Evolutionary conservation across 768 basidiomycete species (phyloP), one percentile per base, ranked within the genome.

Genomic region (Kwoniella sp.): DNA sequence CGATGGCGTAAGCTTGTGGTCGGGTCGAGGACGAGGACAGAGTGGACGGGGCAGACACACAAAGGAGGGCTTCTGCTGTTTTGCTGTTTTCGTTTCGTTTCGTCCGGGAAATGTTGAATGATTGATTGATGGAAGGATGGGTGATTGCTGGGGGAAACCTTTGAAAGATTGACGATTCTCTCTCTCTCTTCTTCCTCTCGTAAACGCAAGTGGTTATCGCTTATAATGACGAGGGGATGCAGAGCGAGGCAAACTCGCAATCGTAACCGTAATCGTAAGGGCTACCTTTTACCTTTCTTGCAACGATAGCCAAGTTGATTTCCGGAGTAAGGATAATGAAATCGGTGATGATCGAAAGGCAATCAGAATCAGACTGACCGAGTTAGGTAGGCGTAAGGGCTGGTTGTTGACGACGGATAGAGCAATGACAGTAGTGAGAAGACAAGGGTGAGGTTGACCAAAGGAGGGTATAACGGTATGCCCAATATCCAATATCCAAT

Each of bases 41-140:
- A 44, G 40, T 44, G 40, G 40, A 44, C 40, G 40, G 40, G 40
- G 40, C 40, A 44, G 40, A 44, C 40, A 44, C 40, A 44, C 40
- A 44, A 44, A 44, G 40, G 40, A 44, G 40, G 40, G 40, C 40
- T 6, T 44, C 17, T 44, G 40, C 17, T n/a, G n/a, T 9, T 44
- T 10, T 44, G 40, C 17, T 44, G 40, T 44, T 9, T 44, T 44
- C 40, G 40, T 33, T 13, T 33, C n/a, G n/a, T n/a, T n/a, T n/a
- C n/a, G n/a, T 9, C 17, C 10, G 40, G 17, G 17, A 44, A 9
- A 44, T 10, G 40, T 44, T 44, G 40, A 44, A 44, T 19, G 40
- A 44, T 44, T 44, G 40, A 44, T 19, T 19, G 40, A 44, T 19
- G 40, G 40, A 33, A 6, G 13, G 33, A 9, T 44, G 40, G 10